Percentiles rank a stretch among this genome's conserved stretches.
Evolutionary conservation across 192 early-diverging fungal species (phyloP).

Genomic region (Podila verticillata): DNA sequence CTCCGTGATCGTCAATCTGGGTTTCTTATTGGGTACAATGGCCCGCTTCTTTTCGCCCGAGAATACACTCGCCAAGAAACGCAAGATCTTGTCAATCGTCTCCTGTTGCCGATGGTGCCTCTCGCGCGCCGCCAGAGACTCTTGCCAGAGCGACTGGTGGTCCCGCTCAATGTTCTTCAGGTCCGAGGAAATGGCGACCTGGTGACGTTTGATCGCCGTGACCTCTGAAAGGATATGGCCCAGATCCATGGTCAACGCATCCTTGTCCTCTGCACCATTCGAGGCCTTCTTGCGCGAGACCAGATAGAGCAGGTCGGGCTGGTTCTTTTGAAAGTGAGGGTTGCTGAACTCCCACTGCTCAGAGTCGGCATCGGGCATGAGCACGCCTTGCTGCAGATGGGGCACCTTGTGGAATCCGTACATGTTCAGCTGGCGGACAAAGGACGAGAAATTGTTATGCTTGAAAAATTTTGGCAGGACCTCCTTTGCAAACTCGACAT

Average conservation of each 20-base stretch:
- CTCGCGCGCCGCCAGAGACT: slow-evolving; percentile 76
- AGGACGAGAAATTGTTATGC: slow-evolving; percentile 90
- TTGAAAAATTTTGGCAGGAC: slow-evolving; percentile 92
- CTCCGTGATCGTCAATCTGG: slow-evolving; percentile 43
- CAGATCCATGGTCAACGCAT: slow-evolving; percentile 59
- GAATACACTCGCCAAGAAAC: slow-evolving; percentile 90
- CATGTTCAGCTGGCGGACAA: slow-evolving; percentile 95
- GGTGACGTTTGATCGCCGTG: slow-evolving; percentile 87
- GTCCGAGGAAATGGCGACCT: slow-evolving; percentile 86
- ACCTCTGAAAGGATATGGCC: slow-evolving; percentile 79
- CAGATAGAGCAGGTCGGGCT: slow-evolving; percentile 88
- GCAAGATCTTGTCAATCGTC: slow-evolving; percentile 92
- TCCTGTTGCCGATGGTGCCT: slow-evolving; percentile 87
- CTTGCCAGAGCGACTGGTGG: slow-evolving; percentile 90
- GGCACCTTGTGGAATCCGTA: slow-evolving; percentile 99
- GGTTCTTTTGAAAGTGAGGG: slow-evolving; percentile 84
- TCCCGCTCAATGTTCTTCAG: slow-evolving; percentile 89
- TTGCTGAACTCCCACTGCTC: slow-evolving; percentile 95
- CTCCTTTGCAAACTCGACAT: slow-evolving; percentile 82
- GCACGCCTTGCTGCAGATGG: slow-evolving; percentile 89
- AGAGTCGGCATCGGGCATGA: slow-evolving; percentile 75
- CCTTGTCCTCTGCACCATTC: slow-evolving; percentile 50
- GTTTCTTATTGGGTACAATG: slow-evolving; percentile 59
- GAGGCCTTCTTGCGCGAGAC: slow-evolving; percentile 86
- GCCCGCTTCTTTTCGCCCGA: slow-evolving; percentile 63